These are phyloP conservation scores for Crithidia sp. DNA, from an alignment of 208 protist species.

Conservation along the genomic window DNA sequence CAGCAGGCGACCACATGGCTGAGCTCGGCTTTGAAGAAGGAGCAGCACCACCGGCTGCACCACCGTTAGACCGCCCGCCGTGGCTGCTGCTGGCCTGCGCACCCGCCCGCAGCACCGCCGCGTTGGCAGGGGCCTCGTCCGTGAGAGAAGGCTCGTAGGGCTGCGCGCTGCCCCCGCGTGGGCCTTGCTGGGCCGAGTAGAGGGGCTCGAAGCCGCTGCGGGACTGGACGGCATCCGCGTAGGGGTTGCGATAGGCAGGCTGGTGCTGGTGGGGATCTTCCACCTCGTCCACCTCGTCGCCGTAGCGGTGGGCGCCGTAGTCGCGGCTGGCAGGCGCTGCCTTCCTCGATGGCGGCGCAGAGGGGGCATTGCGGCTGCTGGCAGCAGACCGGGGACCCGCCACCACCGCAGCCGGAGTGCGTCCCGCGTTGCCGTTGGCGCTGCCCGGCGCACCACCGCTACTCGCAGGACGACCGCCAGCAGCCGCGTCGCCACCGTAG, in stretches of 20 bases:
- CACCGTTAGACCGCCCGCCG: not conserved
- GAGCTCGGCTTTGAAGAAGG: slow-evolving; percentile 18
- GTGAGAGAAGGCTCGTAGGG: slow-evolving; percentile 19
- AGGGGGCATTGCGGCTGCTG: slow-evolving; percentile 5
- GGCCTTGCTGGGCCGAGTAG: slow-evolving; percentile 18
- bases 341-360: not conserved
- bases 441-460: not conserved
- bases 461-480: not conserved
- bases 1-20: slow-evolving; percentile 15
- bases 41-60: not conserved
- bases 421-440: not conserved
- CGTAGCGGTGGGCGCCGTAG: slow-evolving; percentile 14
- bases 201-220: slow-evolving; percentile 1
- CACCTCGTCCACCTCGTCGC: slow-evolving; percentile 7
- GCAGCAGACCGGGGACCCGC: not conserved
- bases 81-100: not conserved
- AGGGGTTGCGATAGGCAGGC: not conserved
- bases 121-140: slow-evolving; percentile 16
- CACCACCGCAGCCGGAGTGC: not conserved
- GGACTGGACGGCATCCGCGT: not conserved
- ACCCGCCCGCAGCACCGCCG: slow-evolving; percentile 9
- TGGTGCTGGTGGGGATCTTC: not conserved
- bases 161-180: slow-evolving; percentile 16
- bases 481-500: not conserved
- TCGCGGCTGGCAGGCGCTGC: slow-evolving; percentile 15